Base-by-base conservation (phyloP, 2,329 filamentous ascomycete genomes). In the Lasiodiplodia gonubiensis region DNA sequence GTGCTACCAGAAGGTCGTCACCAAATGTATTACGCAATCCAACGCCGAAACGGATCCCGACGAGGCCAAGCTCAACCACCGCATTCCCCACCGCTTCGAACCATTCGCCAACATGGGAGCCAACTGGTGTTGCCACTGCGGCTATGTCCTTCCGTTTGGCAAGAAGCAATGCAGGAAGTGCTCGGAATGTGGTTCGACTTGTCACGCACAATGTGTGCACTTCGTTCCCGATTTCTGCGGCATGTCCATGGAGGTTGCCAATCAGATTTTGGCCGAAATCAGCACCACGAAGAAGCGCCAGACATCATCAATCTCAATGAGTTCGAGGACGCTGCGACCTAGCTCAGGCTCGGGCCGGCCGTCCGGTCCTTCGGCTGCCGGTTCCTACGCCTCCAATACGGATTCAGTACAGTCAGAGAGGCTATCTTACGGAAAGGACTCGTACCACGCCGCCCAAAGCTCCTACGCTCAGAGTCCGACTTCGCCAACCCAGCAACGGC, bases 121-220 rank as follows among this genome's bases (percentile, higher is more conserved):
- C 73, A 99, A 98, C 78, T 99, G 95, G 95, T 99, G 95, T 81
- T 99, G 95, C 77, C 95, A 99, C 80, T 99, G 95, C 78, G 95
- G 95, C 74, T 98, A 97, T 77, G 91, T 99, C 72, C 82, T 99
- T 61, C 94, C 95, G 0, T 91, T 99, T 77, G 95, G 95, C 68
- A 93, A 94, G 78, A 97, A 97, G 80, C 97, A 97, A 79, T 93
- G 92, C 76, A 89, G 95, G 75, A 96, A 94, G 80, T 99, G 95
- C 79, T 88, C 89, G 89, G 95, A 99, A 88, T 99, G 95, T 80
- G 86, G 86, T 72, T 90, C 97, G 69, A 97, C 94, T 27, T 94
- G 92, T 70, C 95, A 99, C 80, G 90, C 93, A 23, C 87, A 91
- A 68, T 99, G 95, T 80, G 92, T 93, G 23, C 95, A 99, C 80